Base-by-base conservation (phyloP, 441 rosid genomes). In the Kokia cookei region DNA sequence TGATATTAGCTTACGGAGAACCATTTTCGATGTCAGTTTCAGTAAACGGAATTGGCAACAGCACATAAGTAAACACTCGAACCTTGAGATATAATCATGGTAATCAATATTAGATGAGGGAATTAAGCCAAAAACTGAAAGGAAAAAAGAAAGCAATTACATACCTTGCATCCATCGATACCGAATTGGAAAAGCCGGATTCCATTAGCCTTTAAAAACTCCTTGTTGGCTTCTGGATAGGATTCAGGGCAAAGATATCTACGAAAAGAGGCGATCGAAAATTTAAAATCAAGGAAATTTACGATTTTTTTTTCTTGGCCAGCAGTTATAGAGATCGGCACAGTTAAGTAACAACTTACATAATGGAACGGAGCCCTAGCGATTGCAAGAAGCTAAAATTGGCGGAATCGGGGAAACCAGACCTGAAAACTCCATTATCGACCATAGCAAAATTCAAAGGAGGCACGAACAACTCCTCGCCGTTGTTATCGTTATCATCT, bases 381-480 rank as follows among this genome's bases (percentile, higher is more conserved):
- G 90, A 85, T 62, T 81, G 74, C 37, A 88, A 73, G 79, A 86
- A 88, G 82, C 85, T 67, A 81, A 88, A 86, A 79, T 87, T 88
- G 74, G 87, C 83, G 4, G 88, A 81, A 66, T 88, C 89, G 14
- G 92, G 90, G 70, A 82, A 88, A 22, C 92, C 92, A 2, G 92
- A 88, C 75, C 92, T 79, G 83, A 88, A 88, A 55, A 88, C 76
- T 63, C 89, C 90, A 24, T 80, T 80, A 54, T 88, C 90, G 1
- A 88, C 92, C 82, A 85, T 83, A 7, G 92, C 81, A 71, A 86
- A 88, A 74, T 88, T 88, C 50, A 86, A 85, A 66, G 92, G 90
- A 1, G 90, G 92, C 43, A 86, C 86, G 76, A 83, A 84, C 15
- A 85, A 76, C 75, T 83, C 84, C 65, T 82, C 84, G 0, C 40